Evolutionary conservation across 495 filamentous ascomycete genomes (phyloP).

Genomic region (Neohortaea acidophila): DNA sequence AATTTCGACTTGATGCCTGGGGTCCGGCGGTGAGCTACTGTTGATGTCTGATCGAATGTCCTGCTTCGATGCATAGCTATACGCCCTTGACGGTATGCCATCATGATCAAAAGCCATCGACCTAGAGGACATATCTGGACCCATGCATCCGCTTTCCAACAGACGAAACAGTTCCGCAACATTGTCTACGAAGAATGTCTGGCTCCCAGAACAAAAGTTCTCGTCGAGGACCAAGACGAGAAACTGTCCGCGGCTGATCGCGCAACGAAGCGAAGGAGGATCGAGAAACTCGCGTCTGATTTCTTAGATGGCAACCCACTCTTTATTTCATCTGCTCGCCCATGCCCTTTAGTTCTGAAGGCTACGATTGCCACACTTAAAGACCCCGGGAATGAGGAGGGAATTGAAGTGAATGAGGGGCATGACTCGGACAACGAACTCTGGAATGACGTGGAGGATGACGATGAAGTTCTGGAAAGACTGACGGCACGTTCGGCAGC

Average conservation of each 20-base stretch:
- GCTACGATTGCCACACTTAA: constrained; percentile 5
- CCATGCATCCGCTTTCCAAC: constrained; percentile 8
- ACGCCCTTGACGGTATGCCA: too few relatives aligned
- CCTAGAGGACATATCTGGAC: constrained; percentile 10
- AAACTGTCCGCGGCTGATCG: constrained; percentile 36
- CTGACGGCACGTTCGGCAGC: not conserved
- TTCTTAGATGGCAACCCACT: constrained; percentile 44
- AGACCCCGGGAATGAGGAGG: constrained; percentile 1
- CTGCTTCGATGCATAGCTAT: too few relatives aligned
- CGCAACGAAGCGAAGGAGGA: constrained; percentile 38
- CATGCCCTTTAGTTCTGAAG: constrained; percentile 10
- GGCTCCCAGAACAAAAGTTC: constrained; percentile 27
- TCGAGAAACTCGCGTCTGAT: constrained; percentile 42
- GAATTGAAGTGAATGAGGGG: not conserved
- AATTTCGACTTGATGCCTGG: too few relatives aligned
- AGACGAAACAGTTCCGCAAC: constrained; percentile 10
- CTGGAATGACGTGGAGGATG: constrained; percentile 12
- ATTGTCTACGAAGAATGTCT: constrained; percentile 25
- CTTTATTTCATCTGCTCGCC: constrained; percentile 43
- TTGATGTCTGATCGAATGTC: too few relatives aligned
- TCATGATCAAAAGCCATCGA: constrained; percentile 12
- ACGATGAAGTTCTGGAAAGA: not conserved
- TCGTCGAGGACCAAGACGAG: constrained; percentile 42
- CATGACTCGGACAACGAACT: not conserved
- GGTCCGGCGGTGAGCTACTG: too few relatives aligned